Evolutionary conservation across 2,329 filamentous ascomycete species (phyloP), one percentile per base, ranked within the genome.

Genomic region (Dendryphion nanum): DNA sequence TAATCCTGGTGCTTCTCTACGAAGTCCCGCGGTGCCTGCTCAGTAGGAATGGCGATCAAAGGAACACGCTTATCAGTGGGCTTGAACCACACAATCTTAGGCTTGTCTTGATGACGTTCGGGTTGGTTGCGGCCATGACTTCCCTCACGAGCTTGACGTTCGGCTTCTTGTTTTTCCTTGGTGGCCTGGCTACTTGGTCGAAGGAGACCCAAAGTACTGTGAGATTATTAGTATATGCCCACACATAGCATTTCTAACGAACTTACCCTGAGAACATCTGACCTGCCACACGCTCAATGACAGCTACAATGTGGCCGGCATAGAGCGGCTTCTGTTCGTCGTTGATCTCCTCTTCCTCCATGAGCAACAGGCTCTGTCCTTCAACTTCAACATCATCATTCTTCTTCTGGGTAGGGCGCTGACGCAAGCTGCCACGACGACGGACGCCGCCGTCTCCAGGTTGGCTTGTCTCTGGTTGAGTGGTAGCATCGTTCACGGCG

Each of bases 81-180:
- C 76, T 98, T 98, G 75, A 98, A 98, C 93, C 93, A 98, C 29
- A 98, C 93, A 70, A 98, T 98, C 82, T 98, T 98, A 47, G 93
- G 93, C 72, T 96, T 96, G 49, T 98, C 93, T 64, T 94, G 89
- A 47, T 87, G 81, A 37, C 90, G 87, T 49, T 85, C 83, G 45
- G 90, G 87, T 50, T 93, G 83, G 37, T 83, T 79, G 44, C 78
- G 79, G 46, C 85, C 83, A 37, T 78, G 77, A 50, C 75, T 78
- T 46, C 90, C 91, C 63, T 97, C 91, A 53, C 91, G 84, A 54
- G 90, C 89, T 51, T 87, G 85, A 47, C 93, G 83, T 74, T 98
- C 93, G 30, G 93, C 93, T 67, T 98, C 93, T 67, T 98, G 93
- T 74, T 97, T 97, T 74, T 98, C 93, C 74, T 97, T 98, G 40